A percentile compares a stretch with the other conserved stretches of the same genome.
These are phyloP conservation scores for Saccharomyces hybrid DNA, from an alignment of 1,139 yeast species.

Conservation along the genomic window DNA sequence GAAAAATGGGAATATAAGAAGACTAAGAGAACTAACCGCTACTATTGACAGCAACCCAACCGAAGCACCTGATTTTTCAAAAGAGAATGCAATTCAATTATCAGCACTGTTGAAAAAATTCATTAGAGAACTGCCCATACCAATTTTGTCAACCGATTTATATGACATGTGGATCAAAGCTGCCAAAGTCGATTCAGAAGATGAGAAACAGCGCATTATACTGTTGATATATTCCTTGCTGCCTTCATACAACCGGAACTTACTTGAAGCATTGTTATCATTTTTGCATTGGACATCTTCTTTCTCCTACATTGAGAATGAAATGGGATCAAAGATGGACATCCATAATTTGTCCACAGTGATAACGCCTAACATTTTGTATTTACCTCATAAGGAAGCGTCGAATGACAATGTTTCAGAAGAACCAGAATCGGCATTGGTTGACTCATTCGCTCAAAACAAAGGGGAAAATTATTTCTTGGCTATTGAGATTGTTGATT, in stretches of 20 bases:
- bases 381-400: constrained; percentile 36
- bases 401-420: constrained; percentile 27
- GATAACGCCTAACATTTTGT: constrained; percentile 83
- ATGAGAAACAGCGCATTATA: constrained; percentile 48
- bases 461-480: constrained; percentile 77
- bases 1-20: constrained; percentile 89
- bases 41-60: constrained; percentile 70
- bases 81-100: constrained; percentile 82
- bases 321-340: constrained; percentile 94
- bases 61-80: constrained; percentile 61
- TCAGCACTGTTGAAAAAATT: constrained; percentile 92
- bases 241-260: constrained; percentile 77
- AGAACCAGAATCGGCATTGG: constrained; percentile 26
- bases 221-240: constrained; percentile 72
- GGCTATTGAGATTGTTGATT: constrained; percentile 86
- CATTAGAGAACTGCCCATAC: constrained; percentile 87
- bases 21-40: constrained; percentile 67
- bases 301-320: constrained; percentile 82
- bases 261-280: constrained; percentile 76
- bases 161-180: constrained; percentile 79
- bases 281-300: constrained; percentile 96
- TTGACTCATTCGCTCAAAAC: constrained; percentile 37
- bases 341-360: constrained; percentile 93
- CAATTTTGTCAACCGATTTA: constrained; percentile 69
- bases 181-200: constrained; percentile 48